A percentile compares a stretch with the other conserved stretches of the same genome.
Evolutionary conservation across 2,329 filamentous ascomycete species (phyloP).

Genomic region (Arachnopeziza araneosa): DNA sequence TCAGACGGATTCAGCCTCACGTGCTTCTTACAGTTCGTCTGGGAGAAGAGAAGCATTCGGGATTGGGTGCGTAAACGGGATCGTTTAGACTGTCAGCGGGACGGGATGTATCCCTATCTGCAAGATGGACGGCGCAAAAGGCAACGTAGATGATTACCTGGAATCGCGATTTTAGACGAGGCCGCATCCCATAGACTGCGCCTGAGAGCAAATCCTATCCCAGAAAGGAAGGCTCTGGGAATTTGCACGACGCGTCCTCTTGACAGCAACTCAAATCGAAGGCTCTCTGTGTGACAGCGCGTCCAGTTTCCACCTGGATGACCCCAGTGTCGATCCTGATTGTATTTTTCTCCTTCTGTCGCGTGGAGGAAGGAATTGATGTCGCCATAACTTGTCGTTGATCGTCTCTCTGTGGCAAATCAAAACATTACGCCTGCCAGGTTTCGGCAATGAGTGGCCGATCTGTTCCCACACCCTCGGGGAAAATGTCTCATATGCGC

Average conservation of each 20-base stretch:
- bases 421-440: neutral
- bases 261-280: neutral
- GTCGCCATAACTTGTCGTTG: neutral
- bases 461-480: neutral
- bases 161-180: neutral
- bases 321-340: neutral
- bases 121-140: neutral
- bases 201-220: neutral
- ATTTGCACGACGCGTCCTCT: neutral
- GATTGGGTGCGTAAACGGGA: neutral
- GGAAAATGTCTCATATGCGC: neutral
- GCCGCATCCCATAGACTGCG: neutral
- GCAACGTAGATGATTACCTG: neutral
- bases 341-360: neutral
- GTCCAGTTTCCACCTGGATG: conserved; percentile 22
- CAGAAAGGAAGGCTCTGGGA: neutral
- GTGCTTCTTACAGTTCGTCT: neutral
- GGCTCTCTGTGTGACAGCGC: neutral
- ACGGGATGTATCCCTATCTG: neutral
- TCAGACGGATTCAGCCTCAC: neutral
- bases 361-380: neutral
- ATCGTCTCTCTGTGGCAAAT: neutral
- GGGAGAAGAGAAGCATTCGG: neutral
- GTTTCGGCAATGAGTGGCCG: neutral
- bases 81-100: neutral